Conservation (phyloP, 768 basidiomycete genomes). For the Termitomyces sp. region DNA sequence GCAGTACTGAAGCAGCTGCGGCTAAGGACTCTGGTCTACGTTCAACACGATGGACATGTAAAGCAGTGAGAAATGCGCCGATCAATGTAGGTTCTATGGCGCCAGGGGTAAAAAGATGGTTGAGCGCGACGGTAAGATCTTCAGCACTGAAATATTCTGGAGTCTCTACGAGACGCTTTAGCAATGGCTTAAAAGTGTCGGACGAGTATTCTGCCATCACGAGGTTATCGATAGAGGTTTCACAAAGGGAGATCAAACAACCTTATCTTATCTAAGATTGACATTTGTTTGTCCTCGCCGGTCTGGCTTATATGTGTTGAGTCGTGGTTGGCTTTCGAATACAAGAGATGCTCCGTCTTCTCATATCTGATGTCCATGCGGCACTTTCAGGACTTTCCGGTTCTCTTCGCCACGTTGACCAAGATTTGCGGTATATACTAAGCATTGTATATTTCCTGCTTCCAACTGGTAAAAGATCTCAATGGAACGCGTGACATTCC, state of each 20-base stretch:
- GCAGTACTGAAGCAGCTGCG: conserved; percentile 71
- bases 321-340: no score
- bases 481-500: no score
- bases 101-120: conserved; percentile 66
- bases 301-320: no score
- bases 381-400: no score
- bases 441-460: no score
- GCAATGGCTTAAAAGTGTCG: conserved; percentile 64
- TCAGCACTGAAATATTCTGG: conserved; percentile 76
- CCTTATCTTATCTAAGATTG: neutral
- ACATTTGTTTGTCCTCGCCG: neutral
- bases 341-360: no score
- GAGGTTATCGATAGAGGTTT: neutral
- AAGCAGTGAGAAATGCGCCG: conserved; percentile 84
- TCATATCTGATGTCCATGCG: no score
- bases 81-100: conserved; percentile 66
- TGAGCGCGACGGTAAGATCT: conserved; percentile 69
- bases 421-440: no score
- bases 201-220: conserved; percentile 21
- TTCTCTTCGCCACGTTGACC: no score
- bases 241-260: neutral
- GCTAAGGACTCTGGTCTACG: conserved; percentile 69
- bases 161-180: conserved; percentile 72
- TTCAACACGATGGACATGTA: conserved; percentile 78
- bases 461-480: no score